Percentiles rank a stretch among this genome's conserved stretches.
Conservation (phyloP, 148 eudicot species). For the Persicaria maculosa region DNA sequence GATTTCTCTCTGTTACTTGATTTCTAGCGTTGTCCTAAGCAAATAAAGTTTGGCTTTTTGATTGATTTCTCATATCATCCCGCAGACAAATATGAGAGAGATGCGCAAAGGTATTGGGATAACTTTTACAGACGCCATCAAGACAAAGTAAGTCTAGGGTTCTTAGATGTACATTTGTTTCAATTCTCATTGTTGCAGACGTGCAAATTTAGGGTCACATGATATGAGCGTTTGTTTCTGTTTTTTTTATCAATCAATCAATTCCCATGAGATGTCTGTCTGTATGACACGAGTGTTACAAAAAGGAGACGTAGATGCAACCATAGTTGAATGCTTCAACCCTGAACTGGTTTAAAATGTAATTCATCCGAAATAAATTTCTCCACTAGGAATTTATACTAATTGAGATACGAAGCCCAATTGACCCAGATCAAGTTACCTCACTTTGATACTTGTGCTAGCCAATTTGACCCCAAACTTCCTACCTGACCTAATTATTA, state of each 20-base stretch:
- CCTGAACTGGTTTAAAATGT: not conserved
- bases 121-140: conserved; percentile 88
- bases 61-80: conserved; percentile 7
- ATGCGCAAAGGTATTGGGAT: conserved; percentile 96
- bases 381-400: not conserved
- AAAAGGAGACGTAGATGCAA: not conserved
- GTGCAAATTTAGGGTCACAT: not conserved
- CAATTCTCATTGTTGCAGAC: not conserved
- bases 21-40: no score
- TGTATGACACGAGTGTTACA: not conserved
- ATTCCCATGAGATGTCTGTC: not conserved
- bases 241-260: not conserved
- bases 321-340: not conserved
- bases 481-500: no score
- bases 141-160: conserved; percentile 52
- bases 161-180: not conserved
- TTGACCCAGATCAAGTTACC: no score
- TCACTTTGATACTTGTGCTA: no score
- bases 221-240: not conserved
- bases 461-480: no score
- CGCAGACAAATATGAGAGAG: conserved; percentile 88
- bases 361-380: not conserved
- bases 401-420: no score
- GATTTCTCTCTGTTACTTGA: not conserved
- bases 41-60: not conserved